Evolutionary conservation across 2,329 filamentous ascomycete genomes (phyloP).

Genomic region (Cordyceps fumosorosea): DNA sequence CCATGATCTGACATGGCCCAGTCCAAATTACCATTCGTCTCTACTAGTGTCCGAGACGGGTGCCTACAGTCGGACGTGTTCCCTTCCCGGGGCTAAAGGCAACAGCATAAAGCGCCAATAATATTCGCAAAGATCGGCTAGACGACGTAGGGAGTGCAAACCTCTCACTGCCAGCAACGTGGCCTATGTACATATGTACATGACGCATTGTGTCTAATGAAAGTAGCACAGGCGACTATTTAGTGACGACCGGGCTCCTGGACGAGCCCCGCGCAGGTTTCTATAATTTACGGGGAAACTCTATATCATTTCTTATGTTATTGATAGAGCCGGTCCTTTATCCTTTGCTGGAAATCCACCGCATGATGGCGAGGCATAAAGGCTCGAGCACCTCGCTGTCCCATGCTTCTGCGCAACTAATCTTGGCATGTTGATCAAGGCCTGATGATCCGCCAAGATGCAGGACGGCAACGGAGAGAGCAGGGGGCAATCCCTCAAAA

Average conservation of each 20-base stretch:
- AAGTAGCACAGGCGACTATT: neutral
- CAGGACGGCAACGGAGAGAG: too few species aligned
- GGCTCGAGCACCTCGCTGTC: neutral
- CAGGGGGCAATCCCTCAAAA: neutral
- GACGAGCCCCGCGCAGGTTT: neutral
- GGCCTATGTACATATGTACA: neutral
- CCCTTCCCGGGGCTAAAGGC: neutral
- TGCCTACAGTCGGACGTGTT: neutral
- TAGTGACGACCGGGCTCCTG: neutral
- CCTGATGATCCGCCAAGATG: neutral
- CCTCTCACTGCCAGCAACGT: neutral
- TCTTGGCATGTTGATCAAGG: neutral
- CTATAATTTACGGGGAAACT: neutral
- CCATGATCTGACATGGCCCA: conserved; percentile 3
- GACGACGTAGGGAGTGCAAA: neutral
- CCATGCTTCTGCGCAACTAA: neutral
- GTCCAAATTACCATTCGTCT: neutral
- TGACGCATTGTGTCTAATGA: neutral
- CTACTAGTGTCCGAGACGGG: neutral
- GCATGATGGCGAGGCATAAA: neutral
- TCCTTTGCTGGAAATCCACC: neutral
- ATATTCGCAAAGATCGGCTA: neutral
- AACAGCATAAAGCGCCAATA: neutral
- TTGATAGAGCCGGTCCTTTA: neutral
- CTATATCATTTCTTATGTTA: neutral